Base-by-base conservation (phyloP, 257 asterid species). In the Perilla frutescens region DNA sequence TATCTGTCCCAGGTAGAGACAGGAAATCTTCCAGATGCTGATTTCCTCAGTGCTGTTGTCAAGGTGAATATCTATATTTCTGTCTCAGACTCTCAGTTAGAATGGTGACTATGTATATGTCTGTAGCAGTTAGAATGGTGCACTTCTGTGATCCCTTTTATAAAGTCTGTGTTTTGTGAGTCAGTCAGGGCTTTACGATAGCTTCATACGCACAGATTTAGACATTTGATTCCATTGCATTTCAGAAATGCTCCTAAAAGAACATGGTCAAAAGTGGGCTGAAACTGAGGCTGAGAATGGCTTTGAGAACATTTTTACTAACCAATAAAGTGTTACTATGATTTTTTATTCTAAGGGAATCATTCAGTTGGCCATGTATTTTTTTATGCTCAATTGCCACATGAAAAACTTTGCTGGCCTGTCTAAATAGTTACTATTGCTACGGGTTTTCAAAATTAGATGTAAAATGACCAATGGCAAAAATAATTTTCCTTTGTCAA, bases 1-100 rank as follows among this genome's bases (percentile, higher is more conserved):
- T 72, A 58, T 62, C 26, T 62, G 77, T 87, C 73, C 65, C 89
- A 88, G 96, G 87, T 85, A 77, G 96, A 88, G 71, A 75, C 89
- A n/a, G 75, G 88, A 66, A 84, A 79, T 76, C 84, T 91, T 81
- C 97, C 88, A 43, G 84, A 89, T 83, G 86, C 94, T 32, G 76
- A 88, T 79, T 88, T 85, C 77, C 91, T 93, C 48, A 89, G 81
- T 74, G 97, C 97, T 47, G 98, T 93, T 71, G 98, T 91, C 45
- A 93, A 93, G 98, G 98, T 93, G 72, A 69, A 59, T 43, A 11
- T 66, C 56, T 51, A 15, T 61, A 36, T 66, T 73, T 32, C 34
- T 51, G 13, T 71, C 68, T 20, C 26, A 20, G 26, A 5, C 36
- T 71, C 26, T 20, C 26, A 20, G 50, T 31, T 68, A 56, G 62